Conservation (phyloP, 2,329 filamentous ascomycete species). For the Diaporthe capsici region DNA sequence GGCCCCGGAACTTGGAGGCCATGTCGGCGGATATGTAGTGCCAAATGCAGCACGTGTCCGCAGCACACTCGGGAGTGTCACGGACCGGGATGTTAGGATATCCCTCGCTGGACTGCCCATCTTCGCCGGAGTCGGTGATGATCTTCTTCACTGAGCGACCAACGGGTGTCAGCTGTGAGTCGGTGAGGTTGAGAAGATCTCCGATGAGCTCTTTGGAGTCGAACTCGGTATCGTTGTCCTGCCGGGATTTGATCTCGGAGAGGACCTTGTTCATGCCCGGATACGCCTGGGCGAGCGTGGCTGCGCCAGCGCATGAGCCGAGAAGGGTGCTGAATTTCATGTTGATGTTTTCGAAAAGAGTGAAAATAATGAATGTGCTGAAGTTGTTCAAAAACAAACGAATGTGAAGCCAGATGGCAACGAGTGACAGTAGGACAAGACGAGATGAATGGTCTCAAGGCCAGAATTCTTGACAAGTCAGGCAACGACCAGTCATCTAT, state of each 20-base stretch:
- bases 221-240: conserved; percentile 48
- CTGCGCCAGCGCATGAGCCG: background rate
- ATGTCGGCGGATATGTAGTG: conserved; percentile 59
- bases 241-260: conserved; percentile 40
- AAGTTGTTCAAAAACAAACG: background rate
- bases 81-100: conserved; percentile 13
- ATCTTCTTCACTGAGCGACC: conserved; percentile 56
- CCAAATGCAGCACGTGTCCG: conserved; percentile 55
- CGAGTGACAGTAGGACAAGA: background rate
- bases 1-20: conserved; percentile 52
- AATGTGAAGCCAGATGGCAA: conserved; percentile 18
- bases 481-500: background rate
- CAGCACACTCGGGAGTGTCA: conserved; percentile 3
- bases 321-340: conserved; percentile 11
- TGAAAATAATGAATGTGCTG: background rate
- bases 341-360: background rate
- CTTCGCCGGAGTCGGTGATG: conserved; percentile 48
- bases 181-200: conserved; percentile 53
- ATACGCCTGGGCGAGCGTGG: background rate
- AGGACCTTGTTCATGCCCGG: conserved; percentile 47
- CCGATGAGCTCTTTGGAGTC: conserved; percentile 58
- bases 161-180: conserved; percentile 51
- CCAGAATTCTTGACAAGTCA: background rate
- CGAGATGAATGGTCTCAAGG: background rate
- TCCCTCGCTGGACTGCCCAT: conserved; percentile 25